phyloP scores from a whole-genome alignment of 73 alveolate genomes.

The Blepharisma japonicum region DNA sequence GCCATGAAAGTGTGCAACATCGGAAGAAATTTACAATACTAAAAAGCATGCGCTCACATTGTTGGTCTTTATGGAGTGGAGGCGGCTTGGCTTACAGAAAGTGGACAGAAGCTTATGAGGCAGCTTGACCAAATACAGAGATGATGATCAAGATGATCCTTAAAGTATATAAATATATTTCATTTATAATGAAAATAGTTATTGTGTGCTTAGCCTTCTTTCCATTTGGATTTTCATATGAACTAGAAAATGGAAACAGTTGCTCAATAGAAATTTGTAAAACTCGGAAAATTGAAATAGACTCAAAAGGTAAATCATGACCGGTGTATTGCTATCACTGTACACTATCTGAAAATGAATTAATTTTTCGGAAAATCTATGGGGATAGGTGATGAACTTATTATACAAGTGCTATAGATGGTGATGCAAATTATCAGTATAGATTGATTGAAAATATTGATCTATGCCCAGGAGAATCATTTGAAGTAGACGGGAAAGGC shows the following conservation, averaged over 20 bases:
- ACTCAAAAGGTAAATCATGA: conserved; percentile 3
- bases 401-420: not conserved
- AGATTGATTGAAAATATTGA: not conserved
- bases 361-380: not conserved
- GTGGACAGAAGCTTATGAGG: too few species aligned
- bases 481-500: not conserved
- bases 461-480: not conserved
- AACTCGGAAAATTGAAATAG: not conserved
- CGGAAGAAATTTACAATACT: too few species aligned
- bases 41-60: too few species aligned
- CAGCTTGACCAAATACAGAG: too few species aligned
- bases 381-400: not conserved
- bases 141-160: too few species aligned
- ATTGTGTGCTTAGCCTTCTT: too few species aligned
- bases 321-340: conserved; percentile 13
- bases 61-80: too few species aligned
- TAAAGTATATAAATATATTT: too few species aligned
- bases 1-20: too few species aligned
- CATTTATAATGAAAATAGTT: too few species aligned
- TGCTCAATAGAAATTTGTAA: not conserved
- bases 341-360: not conserved
- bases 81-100: too few species aligned
- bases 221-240: too few species aligned
- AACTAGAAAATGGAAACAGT: not conserved
- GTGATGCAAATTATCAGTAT: not conserved